Evolutionary conservation across 2,329 filamentous ascomycete genomes (phyloP), one percentile per base, ranked within the genome.

Genomic region (Microsporum audouinii): DNA sequence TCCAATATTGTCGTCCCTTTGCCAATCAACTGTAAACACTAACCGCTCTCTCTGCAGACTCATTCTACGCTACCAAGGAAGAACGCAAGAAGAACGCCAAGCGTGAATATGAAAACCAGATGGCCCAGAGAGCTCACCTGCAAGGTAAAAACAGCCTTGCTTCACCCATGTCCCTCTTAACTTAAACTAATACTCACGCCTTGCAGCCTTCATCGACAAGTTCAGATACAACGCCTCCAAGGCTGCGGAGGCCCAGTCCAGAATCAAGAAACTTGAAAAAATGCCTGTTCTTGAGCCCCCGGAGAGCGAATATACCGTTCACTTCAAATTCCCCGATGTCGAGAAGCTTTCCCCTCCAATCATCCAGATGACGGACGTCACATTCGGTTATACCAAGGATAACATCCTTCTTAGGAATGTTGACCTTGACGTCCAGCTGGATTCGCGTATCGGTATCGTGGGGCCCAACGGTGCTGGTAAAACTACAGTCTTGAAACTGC

Each of bases 181-280:
- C 4, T 10, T 2, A n/a, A 2, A 49, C 12, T 14, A n/a, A 43
- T 27, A 55, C 31, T 55, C 3, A 27, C 6, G 6, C 51, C 14
- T 7, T 45, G 39, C 39, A 76, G 87, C 89, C 33, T 99, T 99
- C 76, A 99, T 99, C 77, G 94, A 99, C 82, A 99, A 99, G 78
- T 99, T 99, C 82, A 86, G 94, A 59, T 99, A 99, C 82, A 99
- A 99, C 72, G 94, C 94, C 33, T 94, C 92, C 70, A 99, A 99
- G 76, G 96, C 94, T 0, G 96, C 92, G 6, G 94, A 99, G 79
- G 94, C 94, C 1, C 94, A 99, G 72, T 97, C 92, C 0, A 87
- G 94, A 70, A 97, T 99, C 83, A 99, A 99, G 82, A 99, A 99
- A 74, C 80, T 99, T 64, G 95, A 99, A 75, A 90, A 88, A 71